These are phyloP conservation scores for Diaporthe velutina DNA, from an alignment of 2,329 filamentous ascomycete genomes.

Conservation along the genomic window DNA sequence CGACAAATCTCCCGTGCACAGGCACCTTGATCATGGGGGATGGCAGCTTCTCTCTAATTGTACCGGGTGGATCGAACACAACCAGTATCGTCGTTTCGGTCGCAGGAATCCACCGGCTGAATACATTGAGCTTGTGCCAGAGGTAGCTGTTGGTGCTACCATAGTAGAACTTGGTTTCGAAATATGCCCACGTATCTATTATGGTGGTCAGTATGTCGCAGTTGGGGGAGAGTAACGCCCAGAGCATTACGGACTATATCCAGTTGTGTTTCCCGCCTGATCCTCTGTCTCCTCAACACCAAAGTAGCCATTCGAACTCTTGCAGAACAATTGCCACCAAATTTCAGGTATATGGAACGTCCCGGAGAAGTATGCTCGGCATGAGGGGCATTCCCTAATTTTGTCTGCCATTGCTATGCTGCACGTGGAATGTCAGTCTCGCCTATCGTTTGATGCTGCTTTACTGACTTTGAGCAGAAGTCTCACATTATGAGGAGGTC, in stretches of 20 bases:
- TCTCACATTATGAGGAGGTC: background rate
- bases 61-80: background rate
- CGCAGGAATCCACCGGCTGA: background rate
- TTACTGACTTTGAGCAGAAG: no score
- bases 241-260: background rate
- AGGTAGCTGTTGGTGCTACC: background rate
- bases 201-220: background rate
- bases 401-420: background rate
- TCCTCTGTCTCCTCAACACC: constrained; percentile 1
- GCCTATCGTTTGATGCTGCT: background rate
- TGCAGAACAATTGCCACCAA: background rate
- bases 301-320: background rate
- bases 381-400: background rate
- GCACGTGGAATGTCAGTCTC: background rate
- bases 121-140: constrained; percentile 5
- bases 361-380: background rate
- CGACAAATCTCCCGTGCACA: background rate
- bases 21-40: background rate
- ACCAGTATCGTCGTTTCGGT: constrained; percentile 43
- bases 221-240: no score
- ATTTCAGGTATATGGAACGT: background rate
- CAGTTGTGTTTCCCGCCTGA: background rate
- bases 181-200: constrained; percentile 4
- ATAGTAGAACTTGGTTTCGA: constrained; percentile 19
- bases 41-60: background rate